These are phyloP conservation scores for Mucor lusitanicus DNA, from an alignment of 371 early-diverging fungal species.

Conservation along the genomic window DNA sequence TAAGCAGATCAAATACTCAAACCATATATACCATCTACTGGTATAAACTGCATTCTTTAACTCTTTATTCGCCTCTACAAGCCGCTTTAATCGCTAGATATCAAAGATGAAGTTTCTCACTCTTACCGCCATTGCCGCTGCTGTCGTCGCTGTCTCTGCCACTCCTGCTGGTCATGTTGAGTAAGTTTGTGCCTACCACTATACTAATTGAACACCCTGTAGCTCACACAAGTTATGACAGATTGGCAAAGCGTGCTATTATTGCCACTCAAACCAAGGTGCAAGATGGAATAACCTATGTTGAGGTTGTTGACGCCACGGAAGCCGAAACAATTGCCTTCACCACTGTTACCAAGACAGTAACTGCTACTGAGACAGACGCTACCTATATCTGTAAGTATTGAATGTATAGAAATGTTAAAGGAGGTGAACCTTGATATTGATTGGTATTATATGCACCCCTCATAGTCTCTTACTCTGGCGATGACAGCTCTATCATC, in stretches of 20 bases:
- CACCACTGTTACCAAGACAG: background rate
- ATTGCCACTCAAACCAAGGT: conserved; percentile 7
- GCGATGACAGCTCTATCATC: background rate
- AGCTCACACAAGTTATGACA: background rate
- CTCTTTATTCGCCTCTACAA: background rate
- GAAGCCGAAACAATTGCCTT: background rate
- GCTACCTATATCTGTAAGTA: conserved; percentile 12
- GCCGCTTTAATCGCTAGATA: background rate
- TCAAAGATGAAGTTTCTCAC: conserved; percentile 17
- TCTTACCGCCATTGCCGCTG: conserved; percentile 7
- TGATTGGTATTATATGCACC: background rate
- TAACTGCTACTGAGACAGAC: background rate
- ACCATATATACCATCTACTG: too few relatives aligned
- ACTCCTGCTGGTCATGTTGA: conserved; percentile 9
- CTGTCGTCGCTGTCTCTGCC: conserved; percentile 9
- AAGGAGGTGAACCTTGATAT: background rate
- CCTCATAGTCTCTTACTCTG: background rate
- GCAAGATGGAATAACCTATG: background rate
- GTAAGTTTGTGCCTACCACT: background rate
- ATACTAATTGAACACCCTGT: background rate
- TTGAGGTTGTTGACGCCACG: conserved; percentile 5
- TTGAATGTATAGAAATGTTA: background rate
- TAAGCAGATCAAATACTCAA: too few relatives aligned
- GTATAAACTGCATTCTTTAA: too few relatives aligned
- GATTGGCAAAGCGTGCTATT: conserved; percentile 9